These are phyloP conservation scores for Colletotrichum eleusines DNA, from an alignment of 2,329 filamentous ascomycete species.

Conservation along the genomic window DNA sequence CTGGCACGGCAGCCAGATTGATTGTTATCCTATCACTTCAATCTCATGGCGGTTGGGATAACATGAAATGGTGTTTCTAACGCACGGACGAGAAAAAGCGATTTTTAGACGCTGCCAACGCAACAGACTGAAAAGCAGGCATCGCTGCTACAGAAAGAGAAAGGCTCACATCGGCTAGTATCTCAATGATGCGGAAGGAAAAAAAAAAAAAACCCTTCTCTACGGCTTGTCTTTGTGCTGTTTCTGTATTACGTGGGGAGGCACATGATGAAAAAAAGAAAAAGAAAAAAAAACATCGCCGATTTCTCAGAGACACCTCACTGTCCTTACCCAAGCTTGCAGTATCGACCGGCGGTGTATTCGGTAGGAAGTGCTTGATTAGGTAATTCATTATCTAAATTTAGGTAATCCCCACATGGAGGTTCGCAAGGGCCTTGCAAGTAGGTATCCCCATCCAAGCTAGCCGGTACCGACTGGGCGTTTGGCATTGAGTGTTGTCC, in stretches of 20 bases:
- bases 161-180: neutral
- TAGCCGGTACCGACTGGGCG: conserved; percentile 22
- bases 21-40: no score
- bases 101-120: no score
- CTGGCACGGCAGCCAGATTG: conserved; percentile 83
- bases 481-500: neutral
- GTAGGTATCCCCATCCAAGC: neutral
- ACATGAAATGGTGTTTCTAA: no score
- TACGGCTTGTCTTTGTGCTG: neutral
- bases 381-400: conserved; percentile 16
- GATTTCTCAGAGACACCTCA: no score
- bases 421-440: neutral
- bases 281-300: no score
- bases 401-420: conserved; percentile 29
- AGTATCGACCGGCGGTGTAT: no score
- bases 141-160: neutral
- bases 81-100: no score
- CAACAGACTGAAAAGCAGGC: no score
- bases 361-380: neutral
- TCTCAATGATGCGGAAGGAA: neutral
- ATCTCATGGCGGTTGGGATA: no score
- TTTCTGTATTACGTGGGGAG: neutral
- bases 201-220: neutral
- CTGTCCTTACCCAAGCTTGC: no score
- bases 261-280: no score